phyloP scores from a whole-genome alignment of 805 yeast species.

The Candida pseudoglaebosa region DNA sequence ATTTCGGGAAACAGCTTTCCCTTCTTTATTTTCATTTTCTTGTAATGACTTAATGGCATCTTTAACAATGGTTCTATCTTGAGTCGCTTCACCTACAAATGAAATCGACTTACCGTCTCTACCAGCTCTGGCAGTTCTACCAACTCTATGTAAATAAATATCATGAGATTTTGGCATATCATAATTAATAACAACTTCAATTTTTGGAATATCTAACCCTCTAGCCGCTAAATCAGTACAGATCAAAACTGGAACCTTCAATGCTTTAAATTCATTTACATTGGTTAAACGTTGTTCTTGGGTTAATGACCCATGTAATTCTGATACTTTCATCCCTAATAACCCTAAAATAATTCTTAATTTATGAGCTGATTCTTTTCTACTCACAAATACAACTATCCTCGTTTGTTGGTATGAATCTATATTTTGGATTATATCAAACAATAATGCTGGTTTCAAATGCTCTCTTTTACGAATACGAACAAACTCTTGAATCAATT shows the following conservation, averaged over 20 bases:
- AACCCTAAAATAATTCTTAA: constrained; percentile 73
- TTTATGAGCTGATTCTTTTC: constrained; percentile 87
- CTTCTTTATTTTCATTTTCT: constrained; percentile 28
- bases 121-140: constrained; percentile 99
- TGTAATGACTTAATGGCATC: constrained; percentile 73
- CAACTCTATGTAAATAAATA: constrained; percentile 92
- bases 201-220: constrained; percentile 98
- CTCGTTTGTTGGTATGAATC: constrained; percentile 63
- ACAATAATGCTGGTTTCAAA: constrained; percentile 78
- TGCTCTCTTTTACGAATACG: constrained; percentile 88
- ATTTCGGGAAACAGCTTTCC: constrained; percentile 79
- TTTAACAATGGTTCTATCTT: constrained; percentile 86
- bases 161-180: constrained; percentile 96
- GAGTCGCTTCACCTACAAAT: constrained; percentile 87
- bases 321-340: constrained; percentile 72
- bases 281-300: constrained; percentile 92
- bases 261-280: constrained; percentile 75
- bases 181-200: constrained; percentile 88
- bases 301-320: constrained; percentile 76
- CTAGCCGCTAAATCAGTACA: constrained; percentile 99
- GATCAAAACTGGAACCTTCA: constrained; percentile 79
- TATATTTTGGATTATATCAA: constrained; percentile 62
- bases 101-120: constrained; percentile 91
- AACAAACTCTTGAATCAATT: constrained; percentile 88
- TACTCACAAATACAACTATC: constrained; percentile 84